These are phyloP conservation scores for Elongisporangium prolatum DNA, from an alignment of 352 stramenopile genomes.

Conservation along the genomic window DNA sequence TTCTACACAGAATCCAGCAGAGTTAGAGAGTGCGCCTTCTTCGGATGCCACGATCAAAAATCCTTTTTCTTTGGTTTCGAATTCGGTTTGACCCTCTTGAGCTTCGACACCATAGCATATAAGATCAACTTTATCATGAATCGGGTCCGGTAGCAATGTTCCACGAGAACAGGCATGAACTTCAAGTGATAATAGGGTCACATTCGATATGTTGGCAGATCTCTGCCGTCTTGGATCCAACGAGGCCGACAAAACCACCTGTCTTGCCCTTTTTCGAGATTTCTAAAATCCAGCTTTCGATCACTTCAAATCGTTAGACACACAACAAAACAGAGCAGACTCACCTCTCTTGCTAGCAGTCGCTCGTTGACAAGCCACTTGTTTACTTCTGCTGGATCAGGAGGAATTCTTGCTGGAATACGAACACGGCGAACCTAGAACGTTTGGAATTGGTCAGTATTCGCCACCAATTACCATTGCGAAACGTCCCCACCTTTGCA, in stretches of 20 bases:
- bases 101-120: constrained; percentile 72
- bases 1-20: constrained; percentile 29
- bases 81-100: constrained; percentile 53
- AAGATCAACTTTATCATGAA: constrained; percentile 49
- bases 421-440: constrained; percentile 29
- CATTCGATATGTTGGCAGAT: constrained; percentile 42
- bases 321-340: not conserved
- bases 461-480: not conserved
- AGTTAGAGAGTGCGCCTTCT: constrained; percentile 14
- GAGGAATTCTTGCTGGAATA: constrained; percentile 33
- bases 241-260: not conserved
- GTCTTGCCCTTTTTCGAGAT: constrained; percentile 2
- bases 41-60: constrained; percentile 33
- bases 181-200: constrained; percentile 81
- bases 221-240: constrained; percentile 9
- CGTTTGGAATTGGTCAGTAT: not conserved
- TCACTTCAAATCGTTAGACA: not conserved
- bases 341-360: constrained; percentile 18
- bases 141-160: constrained; percentile 65
- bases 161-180: constrained; percentile 53
- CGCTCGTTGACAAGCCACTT: constrained; percentile 23
- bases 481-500: not conserved
- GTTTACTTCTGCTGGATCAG: constrained; percentile 19
- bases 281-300: not conserved
- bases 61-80: constrained; percentile 46